Conservation (phyloP, 164 flowering plant species). For the Vitis labrusca region DNA sequence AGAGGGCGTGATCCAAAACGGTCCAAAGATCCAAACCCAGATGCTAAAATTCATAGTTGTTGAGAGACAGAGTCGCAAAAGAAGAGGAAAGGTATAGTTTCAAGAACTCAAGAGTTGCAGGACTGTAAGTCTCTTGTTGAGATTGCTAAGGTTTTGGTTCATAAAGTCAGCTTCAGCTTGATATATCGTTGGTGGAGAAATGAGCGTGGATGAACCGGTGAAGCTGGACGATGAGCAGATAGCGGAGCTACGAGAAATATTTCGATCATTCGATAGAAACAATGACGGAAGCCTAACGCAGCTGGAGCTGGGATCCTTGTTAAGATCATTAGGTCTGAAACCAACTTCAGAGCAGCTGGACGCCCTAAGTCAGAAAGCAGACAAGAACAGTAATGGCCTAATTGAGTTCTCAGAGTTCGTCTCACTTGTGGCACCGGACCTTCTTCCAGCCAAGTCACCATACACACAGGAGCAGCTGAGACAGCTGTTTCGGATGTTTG, state of each 20-base stretch:
- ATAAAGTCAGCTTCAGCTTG: no score
- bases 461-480: conserved; percentile 76
- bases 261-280: conserved; percentile 83
- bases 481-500: conserved; percentile 60
- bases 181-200: no score
- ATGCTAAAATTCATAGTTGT: no score
- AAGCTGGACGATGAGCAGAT: conserved; percentile 79
- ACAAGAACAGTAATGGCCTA: conserved; percentile 77
- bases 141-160: no score
- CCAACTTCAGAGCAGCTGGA: conserved; percentile 80
- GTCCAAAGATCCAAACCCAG: no score
- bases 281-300: conserved; percentile 90
- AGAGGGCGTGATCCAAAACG: no score
- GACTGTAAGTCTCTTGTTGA: no score
- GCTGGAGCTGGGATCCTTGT: conserved; percentile 77
- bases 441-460: conserved; percentile 62
- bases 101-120: no score
- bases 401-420: conserved; percentile 89
- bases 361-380: conserved; percentile 62
- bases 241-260: conserved; percentile 77
- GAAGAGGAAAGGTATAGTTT: no score
- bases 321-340: conserved; percentile 76
- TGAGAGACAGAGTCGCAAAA: no score
- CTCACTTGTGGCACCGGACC: conserved; percentile 80
- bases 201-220: conserved; percentile 27